A percentile compares a stretch with the other conserved stretches of the same genome.
Evolutionary conservation across 768 basidiomycete species (phyloP).

Genomic region (Leccinum subgranulosum): DNA sequence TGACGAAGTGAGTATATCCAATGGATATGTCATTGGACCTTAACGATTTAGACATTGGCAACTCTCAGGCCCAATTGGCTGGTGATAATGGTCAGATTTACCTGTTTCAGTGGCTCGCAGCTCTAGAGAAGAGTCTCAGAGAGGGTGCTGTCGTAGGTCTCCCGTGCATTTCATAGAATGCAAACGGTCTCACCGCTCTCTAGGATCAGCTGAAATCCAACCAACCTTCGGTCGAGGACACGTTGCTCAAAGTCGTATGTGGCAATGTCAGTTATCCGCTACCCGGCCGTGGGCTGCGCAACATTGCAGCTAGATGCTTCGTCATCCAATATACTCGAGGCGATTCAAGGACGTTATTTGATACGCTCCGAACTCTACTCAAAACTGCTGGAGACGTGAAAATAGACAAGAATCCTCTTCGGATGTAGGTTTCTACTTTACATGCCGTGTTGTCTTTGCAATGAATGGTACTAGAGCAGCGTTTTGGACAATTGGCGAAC

Average conservation of each 20-base stretch:
- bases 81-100: slow-evolving; percentile 81
- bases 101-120: slow-evolving; percentile 79
- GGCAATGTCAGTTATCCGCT: slow-evolving; percentile 66
- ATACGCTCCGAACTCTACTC: slow-evolving; percentile 76
- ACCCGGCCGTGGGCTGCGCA: slow-evolving; percentile 85
- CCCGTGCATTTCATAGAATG: not conserved
- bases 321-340: slow-evolving; percentile 70
- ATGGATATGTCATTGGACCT: not conserved
- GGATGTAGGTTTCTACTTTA: slow-evolving; percentile 50
- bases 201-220: slow-evolving; percentile 66
- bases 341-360: slow-evolving; percentile 83
- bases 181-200: slow-evolving; percentile 1
- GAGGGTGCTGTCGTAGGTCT: slow-evolving; percentile 50
- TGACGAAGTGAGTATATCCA: slow-evolving; percentile 29
- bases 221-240: slow-evolving; percentile 60
- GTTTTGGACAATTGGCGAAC: slow-evolving; percentile 82
- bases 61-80: slow-evolving; percentile 55
- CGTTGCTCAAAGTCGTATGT: slow-evolving; percentile 64
- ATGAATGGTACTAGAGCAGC: slow-evolving; percentile 55
- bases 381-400: slow-evolving; percentile 75
- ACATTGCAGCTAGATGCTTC: slow-evolving; percentile 75
- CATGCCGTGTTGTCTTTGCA: not conserved
- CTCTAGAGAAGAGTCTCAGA: slow-evolving; percentile 56
- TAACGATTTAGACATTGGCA: slow-evolving; percentile 12
- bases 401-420: slow-evolving; percentile 59